phyloP scores from a whole-genome alignment of 2,329 filamentous ascomycete genomes.

The Orbilia oligospora region DNA sequence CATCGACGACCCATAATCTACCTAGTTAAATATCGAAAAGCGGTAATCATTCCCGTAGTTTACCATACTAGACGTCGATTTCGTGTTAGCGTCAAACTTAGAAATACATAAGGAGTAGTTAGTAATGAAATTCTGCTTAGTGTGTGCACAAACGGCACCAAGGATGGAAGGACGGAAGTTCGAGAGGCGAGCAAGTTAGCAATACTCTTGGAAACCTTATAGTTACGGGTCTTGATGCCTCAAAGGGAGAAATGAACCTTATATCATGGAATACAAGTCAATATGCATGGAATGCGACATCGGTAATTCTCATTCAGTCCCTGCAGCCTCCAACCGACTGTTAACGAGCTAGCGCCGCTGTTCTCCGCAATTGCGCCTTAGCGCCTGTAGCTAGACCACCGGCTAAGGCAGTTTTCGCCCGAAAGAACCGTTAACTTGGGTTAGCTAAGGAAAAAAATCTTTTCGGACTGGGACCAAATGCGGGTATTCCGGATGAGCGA shows the following conservation, averaged over 20 bases:
- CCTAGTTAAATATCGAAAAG: neutral
- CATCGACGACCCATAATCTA: too few species aligned
- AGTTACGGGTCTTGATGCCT: neutral
- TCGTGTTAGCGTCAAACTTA: neutral
- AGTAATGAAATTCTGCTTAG: too few species aligned
- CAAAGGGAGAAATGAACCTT: neutral
- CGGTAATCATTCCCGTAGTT: neutral
- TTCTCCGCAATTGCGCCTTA: conserved; percentile 27
- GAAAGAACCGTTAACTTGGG: conserved; percentile 6
- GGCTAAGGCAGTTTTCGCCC: conserved; percentile 37
- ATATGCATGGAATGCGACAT: conserved; percentile 8
- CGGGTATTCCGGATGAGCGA: conserved; percentile 21
- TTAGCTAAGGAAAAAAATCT: conserved; percentile 30
- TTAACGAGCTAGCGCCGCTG: conserved; percentile 11
- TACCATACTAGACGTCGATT: neutral
- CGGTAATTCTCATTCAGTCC: neutral
- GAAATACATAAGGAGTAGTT: too few species aligned
- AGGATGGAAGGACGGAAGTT: neutral
- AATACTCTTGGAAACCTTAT: neutral
- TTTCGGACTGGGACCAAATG: conserved; percentile 23
- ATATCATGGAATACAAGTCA: neutral
- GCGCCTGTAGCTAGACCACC: conserved; percentile 10
- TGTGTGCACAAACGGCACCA: neutral
- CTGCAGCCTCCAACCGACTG: conserved; percentile 7
- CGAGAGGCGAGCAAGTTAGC: neutral